Percentiles rank a stretch among this genome's conserved stretches.
Evolutionary conservation across 495 filamentous ascomycete species (phyloP).

Genomic region (Penicillium crystallinum): DNA sequence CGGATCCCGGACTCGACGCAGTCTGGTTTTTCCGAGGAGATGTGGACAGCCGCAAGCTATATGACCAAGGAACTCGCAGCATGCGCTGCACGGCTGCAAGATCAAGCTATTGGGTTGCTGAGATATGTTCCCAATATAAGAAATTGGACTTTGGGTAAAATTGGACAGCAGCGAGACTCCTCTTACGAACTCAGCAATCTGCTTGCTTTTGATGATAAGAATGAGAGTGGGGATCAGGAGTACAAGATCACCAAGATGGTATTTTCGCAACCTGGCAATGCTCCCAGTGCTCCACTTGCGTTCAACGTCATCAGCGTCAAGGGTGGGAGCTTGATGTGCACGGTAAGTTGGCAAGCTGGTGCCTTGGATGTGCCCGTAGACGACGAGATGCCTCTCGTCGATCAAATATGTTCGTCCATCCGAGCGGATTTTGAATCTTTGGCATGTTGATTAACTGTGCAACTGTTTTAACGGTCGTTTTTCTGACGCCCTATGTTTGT

Average conservation of each 20-base stretch:
- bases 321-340: slow-evolving; percentile 16
- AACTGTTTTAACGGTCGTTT: background rate
- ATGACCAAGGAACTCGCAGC: slow-evolving; percentile 19
- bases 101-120: slow-evolving; percentile 23
- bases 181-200: slow-evolving; percentile 28
- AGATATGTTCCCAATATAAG: slow-evolving; percentile 20
- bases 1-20: background rate
- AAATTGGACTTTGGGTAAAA: slow-evolving; percentile 17
- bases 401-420: slow-evolving; percentile 16
- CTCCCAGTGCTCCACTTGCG: slow-evolving; percentile 15
- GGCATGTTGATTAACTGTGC: background rate
- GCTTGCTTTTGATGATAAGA: slow-evolving; percentile 17
- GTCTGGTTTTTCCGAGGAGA: slow-evolving; percentile 11
- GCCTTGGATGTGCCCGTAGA: slow-evolving; percentile 15
- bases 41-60: slow-evolving; percentile 15
- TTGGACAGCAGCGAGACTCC: slow-evolving; percentile 18
- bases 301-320: slow-evolving; percentile 27
- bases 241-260: slow-evolving; percentile 26
- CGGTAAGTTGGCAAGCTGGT: slow-evolving; percentile 23
- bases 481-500: too few relatives aligned
- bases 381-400: slow-evolving; percentile 11
- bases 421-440: slow-evolving; percentile 12
- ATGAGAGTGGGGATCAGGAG: background rate
- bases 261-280: slow-evolving; percentile 24
- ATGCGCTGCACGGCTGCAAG: slow-evolving; percentile 14